Evolutionary conservation across 2,329 filamentous ascomycete genomes (phyloP).

Genomic region (Escovopsis sp.): DNA sequence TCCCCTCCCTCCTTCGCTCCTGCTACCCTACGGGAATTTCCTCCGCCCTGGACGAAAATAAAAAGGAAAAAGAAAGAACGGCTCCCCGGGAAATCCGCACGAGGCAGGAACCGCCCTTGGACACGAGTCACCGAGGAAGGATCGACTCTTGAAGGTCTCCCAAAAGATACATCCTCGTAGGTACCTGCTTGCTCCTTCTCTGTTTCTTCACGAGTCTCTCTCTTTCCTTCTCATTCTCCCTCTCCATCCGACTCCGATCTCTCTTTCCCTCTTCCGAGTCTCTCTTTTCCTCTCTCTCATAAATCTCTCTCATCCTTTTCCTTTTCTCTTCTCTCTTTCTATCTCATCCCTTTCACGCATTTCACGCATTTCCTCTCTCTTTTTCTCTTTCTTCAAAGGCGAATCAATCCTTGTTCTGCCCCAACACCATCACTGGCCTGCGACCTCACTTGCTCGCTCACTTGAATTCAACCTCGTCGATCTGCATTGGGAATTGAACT

Average conservation of each 20-base stretch:
- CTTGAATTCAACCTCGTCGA: too few relatives aligned
- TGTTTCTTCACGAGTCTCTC: too few relatives aligned
- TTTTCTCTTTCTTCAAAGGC: conserved; percentile 16
- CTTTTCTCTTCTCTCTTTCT: conserved; percentile 15
- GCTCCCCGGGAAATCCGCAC: too few relatives aligned
- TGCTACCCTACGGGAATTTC: too few relatives aligned
- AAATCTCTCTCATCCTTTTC: conserved; percentile 17
- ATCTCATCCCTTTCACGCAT: background rate
- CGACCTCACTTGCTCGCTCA: conserved; percentile 1
- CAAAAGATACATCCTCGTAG: conserved; percentile 10
- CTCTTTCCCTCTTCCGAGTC: conserved; percentile 4
- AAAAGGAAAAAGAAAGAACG: too few relatives aligned
- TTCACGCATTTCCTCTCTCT: conserved; percentile 8
- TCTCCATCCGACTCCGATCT: background rate
- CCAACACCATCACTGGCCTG: conserved; percentile 31
- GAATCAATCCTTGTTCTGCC: conserved; percentile 3
- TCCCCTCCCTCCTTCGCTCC: too few relatives aligned
- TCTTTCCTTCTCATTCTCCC: background rate
- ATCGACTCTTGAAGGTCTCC: conserved; percentile 3
- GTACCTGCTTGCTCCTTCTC: background rate
- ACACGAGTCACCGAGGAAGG: conserved; percentile 5
- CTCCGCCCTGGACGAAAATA: too few relatives aligned
- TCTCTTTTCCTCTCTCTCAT: conserved; percentile 17
- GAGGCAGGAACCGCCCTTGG: too few relatives aligned
- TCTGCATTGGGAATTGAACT: too few relatives aligned